Evolutionary conservation across 352 stramenopile species (phyloP).

Genomic region (Pythium apleroticum): DNA sequence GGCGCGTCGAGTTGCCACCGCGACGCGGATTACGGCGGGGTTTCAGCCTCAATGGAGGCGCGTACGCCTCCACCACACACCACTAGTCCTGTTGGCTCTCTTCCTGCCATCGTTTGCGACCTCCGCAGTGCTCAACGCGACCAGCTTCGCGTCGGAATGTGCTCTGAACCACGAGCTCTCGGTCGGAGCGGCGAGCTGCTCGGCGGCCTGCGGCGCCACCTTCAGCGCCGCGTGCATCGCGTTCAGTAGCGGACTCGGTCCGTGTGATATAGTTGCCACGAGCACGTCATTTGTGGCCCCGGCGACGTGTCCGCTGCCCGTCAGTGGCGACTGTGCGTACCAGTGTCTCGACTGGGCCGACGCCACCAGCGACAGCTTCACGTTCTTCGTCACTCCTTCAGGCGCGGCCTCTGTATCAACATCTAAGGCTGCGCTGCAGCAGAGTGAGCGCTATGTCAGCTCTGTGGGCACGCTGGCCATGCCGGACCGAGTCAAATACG

Average conservation of each 20-base stretch:
- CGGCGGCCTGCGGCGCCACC: neutral
- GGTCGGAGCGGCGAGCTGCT: neutral
- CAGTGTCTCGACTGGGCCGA: slow-evolving; percentile 12
- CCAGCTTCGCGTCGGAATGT: neutral
- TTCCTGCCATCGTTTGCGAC: too few relatives aligned
- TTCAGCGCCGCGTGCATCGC: slow-evolving; percentile 6
- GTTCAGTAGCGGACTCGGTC: neutral
- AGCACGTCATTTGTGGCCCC: neutral
- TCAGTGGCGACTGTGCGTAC: neutral
- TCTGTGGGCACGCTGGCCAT: slow-evolving; percentile 3
- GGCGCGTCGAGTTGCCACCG: too few relatives aligned
- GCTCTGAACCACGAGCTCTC: neutral
- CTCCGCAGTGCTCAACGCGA: neutral
- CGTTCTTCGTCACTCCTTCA: slow-evolving; percentile 5
- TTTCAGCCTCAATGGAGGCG: too few relatives aligned
- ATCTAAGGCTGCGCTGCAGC: neutral
- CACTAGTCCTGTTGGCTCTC: too few relatives aligned
- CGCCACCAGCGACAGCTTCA: slow-evolving; percentile 4
- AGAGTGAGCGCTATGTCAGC: slow-evolving; percentile 5
- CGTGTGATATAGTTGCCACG: neutral
- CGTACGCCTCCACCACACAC: too few relatives aligned
- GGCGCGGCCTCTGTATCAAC: neutral
- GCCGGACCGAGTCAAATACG: slow-evolving; percentile 11
- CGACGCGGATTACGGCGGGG: too few relatives aligned
- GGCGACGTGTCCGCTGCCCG: slow-evolving; percentile 5